Base-by-base conservation (phyloP, 1,284 basidiomycete genomes). In the Leccinum fuscescens region DNA sequence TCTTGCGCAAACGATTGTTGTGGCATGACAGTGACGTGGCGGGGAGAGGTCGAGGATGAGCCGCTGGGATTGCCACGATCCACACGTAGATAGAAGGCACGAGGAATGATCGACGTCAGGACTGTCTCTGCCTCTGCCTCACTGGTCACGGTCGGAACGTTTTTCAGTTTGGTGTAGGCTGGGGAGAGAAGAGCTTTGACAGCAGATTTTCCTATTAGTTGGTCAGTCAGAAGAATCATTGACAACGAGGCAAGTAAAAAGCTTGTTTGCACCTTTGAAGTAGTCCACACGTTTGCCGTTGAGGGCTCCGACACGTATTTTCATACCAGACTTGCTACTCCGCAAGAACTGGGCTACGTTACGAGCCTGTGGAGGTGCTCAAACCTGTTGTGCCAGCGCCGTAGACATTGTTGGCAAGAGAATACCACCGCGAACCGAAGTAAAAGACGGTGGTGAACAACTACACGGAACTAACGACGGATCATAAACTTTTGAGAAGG, bases 281-380 rank as follows among this genome's bases (percentile, higher is more conserved):
- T 98, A 98, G 76, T 98, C 96, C 59, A 96, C 82, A 53, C 96
- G 89, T 76, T 97, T 98, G 42, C 96, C 97, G 69, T 94, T 94
- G 70, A 98, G 79, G 6, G 95, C 89, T 42, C 96, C 96, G 4
- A 92, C 88, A 64, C 93, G 85, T 60, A 90, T 86, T 80, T 98
- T 98, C 70, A 97, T 88, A 12, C 93, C 93, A 29, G 94, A 83
- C 70, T 87, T 89, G 66, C 90, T 89, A 66, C 90, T 88, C 53
- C 95, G 86, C 53, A 98, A 80, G 72, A 93, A 98, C 66, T 92
- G 84, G 58, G 91, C 91, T 56, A 94, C 87, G 69, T 88, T 89
- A 68, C 88, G 86, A 58, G 93, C 78, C 53, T 93, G 88, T 39
- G 85, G 81, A 15, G 92, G 84, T 29, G 93, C 92, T 71, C 84